Conservation (phyloP, 768 basidiomycete genomes). For the Pleurotus tuber-regium region DNA sequence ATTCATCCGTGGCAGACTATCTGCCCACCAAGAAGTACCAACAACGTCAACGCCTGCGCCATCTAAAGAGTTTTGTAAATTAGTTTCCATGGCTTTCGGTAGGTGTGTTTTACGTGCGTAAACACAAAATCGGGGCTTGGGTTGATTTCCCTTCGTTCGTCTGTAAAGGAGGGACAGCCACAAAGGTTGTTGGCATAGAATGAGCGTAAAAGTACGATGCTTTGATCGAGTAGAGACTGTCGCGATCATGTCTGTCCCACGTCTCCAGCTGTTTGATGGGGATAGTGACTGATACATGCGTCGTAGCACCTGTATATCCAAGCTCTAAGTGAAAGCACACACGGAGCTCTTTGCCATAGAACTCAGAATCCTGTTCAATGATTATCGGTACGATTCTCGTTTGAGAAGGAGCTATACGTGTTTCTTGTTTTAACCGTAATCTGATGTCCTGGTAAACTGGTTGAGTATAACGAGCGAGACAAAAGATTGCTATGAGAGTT, state of each 20-base stretch:
- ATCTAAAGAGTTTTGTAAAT: constrained; percentile 41
- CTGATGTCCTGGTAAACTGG: constrained; percentile 22
- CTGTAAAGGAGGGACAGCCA: constrained; percentile 53
- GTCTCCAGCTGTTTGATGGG: constrained; percentile 41
- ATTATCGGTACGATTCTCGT: constrained; percentile 56
- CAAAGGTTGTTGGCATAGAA: constrained; percentile 56
- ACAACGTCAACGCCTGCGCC: constrained; percentile 84
- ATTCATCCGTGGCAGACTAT: constrained; percentile 55
- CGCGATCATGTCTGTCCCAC: constrained; percentile 34
- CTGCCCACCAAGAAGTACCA: constrained; percentile 52
- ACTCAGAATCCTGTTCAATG: constrained; percentile 39
- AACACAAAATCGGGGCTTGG: constrained; percentile 55
- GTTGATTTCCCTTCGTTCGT: constrained; percentile 21
- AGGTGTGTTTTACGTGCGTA: constrained; percentile 46
- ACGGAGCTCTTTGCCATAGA: constrained; percentile 27
- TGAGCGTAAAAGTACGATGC: constrained; percentile 58
- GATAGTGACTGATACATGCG: constrained; percentile 34
- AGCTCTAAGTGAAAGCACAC: constrained; percentile 40
- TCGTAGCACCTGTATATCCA: constrained; percentile 20
- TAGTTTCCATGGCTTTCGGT: constrained; percentile 1
- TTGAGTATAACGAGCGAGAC: background rate
- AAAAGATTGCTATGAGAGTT: background rate
- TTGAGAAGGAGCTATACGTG: constrained; percentile 58
- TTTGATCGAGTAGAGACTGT: constrained; percentile 35
- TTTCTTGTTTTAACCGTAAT: constrained; percentile 24